Evolutionary conservation across 2,329 filamentous ascomycete genomes (phyloP), one percentile per base, ranked within the genome.

Genomic region (Curvularia spicifera): DNA sequence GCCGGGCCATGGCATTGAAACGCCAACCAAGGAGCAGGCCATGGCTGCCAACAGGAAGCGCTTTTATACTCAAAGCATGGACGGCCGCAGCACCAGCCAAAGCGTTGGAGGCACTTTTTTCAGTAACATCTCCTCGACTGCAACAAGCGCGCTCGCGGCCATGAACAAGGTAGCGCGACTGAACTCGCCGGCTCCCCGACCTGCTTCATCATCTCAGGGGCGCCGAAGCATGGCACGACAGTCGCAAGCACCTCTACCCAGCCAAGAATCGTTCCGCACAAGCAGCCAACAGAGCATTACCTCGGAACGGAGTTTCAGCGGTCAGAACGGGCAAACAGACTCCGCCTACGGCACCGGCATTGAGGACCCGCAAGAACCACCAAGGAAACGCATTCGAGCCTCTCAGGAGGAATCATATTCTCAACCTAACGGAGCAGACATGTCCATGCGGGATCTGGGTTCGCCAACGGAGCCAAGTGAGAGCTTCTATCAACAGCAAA

Each of bases 11-110:
- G 91, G 90, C 66, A 85, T 97, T 68, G 94, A 98, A 71, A 98
- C 95, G 0, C 95, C 95, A 0, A 99, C 95, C 37, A 99, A 99
- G 78, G 95, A 98, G 78, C 95, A 98, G 78, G 95, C 95, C 59
- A 97, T 98, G 93, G 95, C 95, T 10, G 94, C 94, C 15, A 83
- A 83, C 78, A 83, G 95, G 66, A 98, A 99, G 77, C 87, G 94
- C 65, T 87, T 97, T 78, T 98, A 97, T 79, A 96, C 90, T 65
- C 84, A 86, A 47, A 86, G 84, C 45, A 82, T 86, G 52, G 91
- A 96, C 57, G 87, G 84, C 48, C 85, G 92, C 49, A 80, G 83
- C 12, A 87, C 86, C 68, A 87, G 85, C 52, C 81, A 84, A 61
- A 79, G 71, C 68, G 87, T 82, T 18, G 88, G 90, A 46, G 93